Base-by-base conservation (phyloP, 2,329 filamentous ascomycete species). In the Cytospora leucostoma region DNA sequence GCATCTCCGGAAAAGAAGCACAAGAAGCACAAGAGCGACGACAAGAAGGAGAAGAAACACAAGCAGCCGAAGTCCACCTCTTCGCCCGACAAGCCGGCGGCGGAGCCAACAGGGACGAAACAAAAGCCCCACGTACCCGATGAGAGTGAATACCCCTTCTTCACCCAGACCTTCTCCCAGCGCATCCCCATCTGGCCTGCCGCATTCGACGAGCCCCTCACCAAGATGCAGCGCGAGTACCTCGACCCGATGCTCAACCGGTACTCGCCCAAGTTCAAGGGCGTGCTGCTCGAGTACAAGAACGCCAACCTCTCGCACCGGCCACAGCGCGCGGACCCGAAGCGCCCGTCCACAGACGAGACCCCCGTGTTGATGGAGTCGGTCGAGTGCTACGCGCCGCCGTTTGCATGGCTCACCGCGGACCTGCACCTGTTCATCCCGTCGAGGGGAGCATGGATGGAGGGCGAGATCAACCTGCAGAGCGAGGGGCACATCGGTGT, bases 401-500 rank as follows among this genome's bases (percentile, higher is more conserved):
- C 88, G 27, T 97, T 91, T 72, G 86, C 91, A 55, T 98, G 94
- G 88, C 84, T 96, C 27, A 97, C 92, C 0, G 92, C 90, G 1
- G 92, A 96, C 27, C 90, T 97, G 66, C 82, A 96, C 52, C 79
- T 98, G 19, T 96, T 97, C 74, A 84, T 89, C 37, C 94, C 95
- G 0, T 80, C 83, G 59, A 84, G 85, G 53, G 91, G 91, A 40
- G 86, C 88, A 10, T 87, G 84, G 76, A 84, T 98, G 72, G 88
- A 93, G 68, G 95, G 92, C 12, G 88, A 84, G 68, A 84, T 97
- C 62, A 95, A 94, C 71, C 81, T 97, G 35, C 92, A 96, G 73
- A 94, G 90, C 55, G 91, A 95, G 69, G 92, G 92, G 7, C 92
- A 97, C 72, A 83, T 99, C 7, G 93, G 94, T 21, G 84, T 97